Conservation (phyloP, 78 protist species). For the Chrysochromulina tobinii region DNA sequence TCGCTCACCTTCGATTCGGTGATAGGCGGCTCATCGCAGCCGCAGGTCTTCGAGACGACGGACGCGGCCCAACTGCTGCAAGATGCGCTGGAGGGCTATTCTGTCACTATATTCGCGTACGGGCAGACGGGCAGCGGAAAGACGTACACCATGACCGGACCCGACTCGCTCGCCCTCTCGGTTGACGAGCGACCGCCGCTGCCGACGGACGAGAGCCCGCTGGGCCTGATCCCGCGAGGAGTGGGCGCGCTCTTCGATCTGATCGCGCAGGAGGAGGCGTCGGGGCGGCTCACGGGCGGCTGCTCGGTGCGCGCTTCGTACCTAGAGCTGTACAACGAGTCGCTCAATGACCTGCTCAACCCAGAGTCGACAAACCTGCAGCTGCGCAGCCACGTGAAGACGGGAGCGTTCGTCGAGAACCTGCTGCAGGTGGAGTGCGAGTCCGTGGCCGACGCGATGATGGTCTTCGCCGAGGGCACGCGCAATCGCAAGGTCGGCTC, state of each 20-base stretch:
- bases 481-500: constrained; percentile 1
- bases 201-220: not conserved
- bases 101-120: constrained; percentile 25
- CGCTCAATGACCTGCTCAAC: constrained; percentile 44
- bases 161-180: not conserved
- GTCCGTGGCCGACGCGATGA: constrained; percentile 22
- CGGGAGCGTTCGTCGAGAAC: constrained; percentile 39
- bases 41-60: not conserved
- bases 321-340: constrained; percentile 57
- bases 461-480: constrained; percentile 50
- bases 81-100: constrained; percentile 31
- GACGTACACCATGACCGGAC: constrained; percentile 43
- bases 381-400: not conserved
- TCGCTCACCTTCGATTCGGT: not conserved
- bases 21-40: constrained; percentile 9
- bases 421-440: constrained; percentile 44
- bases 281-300: too few species aligned
- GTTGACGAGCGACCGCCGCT: not conserved
- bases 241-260: not conserved
- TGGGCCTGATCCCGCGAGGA: constrained; percentile 43
- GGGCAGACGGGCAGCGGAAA: constrained; percentile 54
- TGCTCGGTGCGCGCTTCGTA: constrained; percentile 30
- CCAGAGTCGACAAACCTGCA: not conserved
- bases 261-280: not conserved
- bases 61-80: not conserved